These are phyloP conservation scores for Beta macrorhiza DNA, from an alignment of 179 eudicot genomes.

Conservation along the genomic window DNA sequence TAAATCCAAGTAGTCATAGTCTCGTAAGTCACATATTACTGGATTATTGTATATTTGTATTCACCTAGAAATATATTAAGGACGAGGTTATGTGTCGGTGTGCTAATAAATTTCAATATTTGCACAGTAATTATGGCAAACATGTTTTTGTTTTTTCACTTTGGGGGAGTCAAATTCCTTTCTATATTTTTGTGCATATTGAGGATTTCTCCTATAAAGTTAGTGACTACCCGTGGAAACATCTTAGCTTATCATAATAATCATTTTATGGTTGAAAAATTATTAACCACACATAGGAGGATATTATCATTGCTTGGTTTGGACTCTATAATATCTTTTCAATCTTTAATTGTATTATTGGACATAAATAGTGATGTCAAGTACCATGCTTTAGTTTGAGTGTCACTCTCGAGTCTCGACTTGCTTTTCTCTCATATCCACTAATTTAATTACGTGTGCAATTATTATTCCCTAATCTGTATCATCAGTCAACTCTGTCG, in stretches of 20 bases:
- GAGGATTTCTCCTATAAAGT: neutral
- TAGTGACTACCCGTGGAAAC: neutral
- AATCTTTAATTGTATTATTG: slow-evolving; percentile 11
- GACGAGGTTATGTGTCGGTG: neutral
- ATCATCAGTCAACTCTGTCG: slow-evolving; percentile 6
- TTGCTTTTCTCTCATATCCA: neutral
- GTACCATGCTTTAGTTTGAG: neutral
- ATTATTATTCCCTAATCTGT: slow-evolving; percentile 2
- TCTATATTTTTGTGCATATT: neutral
- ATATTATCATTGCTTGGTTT: slow-evolving; percentile 1
- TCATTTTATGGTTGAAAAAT: neutral
- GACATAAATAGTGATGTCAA: slow-evolving; percentile 19
- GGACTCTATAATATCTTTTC: slow-evolving; percentile 3
- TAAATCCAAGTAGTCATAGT: too few relatives aligned
- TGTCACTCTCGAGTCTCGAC: neutral
- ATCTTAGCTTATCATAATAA: neutral
- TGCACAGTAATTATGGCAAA: neutral
- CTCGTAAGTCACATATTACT: too few relatives aligned
- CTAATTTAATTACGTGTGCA: slow-evolving; percentile 1
- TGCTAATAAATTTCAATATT: neutral
- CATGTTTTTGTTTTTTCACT: slow-evolving; percentile 3
- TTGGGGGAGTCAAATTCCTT: neutral
- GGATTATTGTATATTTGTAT: too few relatives aligned
- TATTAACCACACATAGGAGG: slow-evolving; percentile 10
- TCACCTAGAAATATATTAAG: neutral